phyloP scores from a whole-genome alignment of 345 rosid genomes.

The Pelargonium nanum region DNA sequence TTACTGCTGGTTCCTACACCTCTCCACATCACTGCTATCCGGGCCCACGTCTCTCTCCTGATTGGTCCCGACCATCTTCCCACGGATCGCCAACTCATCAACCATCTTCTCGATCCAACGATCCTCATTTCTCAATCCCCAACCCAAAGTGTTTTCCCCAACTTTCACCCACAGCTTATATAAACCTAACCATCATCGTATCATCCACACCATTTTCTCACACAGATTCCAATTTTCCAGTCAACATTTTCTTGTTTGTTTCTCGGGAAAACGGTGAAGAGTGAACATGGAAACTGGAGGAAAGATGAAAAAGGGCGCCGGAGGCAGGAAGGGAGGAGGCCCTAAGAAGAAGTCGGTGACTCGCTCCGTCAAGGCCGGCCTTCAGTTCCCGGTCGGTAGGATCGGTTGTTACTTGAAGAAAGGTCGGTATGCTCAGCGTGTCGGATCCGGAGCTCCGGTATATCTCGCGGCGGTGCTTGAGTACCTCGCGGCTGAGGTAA shows the following conservation, averaged over 20 bases:
- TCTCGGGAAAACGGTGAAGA: background rate
- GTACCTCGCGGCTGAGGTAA: constrained; percentile 75
- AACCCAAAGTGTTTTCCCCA: constrained; percentile 1
- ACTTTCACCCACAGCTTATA: constrained; percentile 2
- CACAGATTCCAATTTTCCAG: background rate
- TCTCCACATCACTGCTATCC: no score
- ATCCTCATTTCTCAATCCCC: background rate
- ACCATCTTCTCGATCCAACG: constrained; percentile 6
- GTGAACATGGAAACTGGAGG: constrained; percentile 43
- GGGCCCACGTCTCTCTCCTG: no score
- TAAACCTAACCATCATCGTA: no score
- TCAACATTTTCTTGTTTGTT: constrained; percentile 1
- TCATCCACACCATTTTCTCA: constrained; percentile 2
- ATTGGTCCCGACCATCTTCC: no score
- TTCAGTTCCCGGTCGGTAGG: constrained; percentile 77
- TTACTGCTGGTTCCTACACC: no score
- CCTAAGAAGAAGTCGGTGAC: constrained; percentile 80
- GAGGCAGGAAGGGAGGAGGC: constrained; percentile 62
- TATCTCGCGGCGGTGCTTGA: constrained; percentile 81
- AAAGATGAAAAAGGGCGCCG: constrained; percentile 55
- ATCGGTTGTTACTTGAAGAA: constrained; percentile 71
- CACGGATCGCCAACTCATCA: constrained; percentile 14
- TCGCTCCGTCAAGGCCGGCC: constrained; percentile 59
- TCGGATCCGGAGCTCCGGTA: constrained; percentile 70
- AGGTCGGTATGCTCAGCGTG: constrained; percentile 59